Evolutionary conservation across 192 early-diverging fungal genomes (phyloP), one percentile per base, ranked within the genome.

Genomic region (Coemansia furcata): DNA sequence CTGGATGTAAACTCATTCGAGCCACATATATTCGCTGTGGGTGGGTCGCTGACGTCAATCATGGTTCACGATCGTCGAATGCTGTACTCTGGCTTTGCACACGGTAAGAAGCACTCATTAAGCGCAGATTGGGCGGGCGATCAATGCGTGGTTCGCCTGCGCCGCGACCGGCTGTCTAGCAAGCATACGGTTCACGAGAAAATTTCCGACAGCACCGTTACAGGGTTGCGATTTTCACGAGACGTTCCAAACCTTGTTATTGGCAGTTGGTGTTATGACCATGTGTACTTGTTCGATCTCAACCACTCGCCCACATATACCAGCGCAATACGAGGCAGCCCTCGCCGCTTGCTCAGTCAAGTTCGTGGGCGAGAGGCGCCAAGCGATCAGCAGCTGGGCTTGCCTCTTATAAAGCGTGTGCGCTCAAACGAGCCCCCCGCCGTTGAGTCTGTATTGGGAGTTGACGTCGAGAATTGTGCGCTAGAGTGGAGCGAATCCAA

Each of bases 281-380:
- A 68, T 30, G 72, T 87, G 4, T 88, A 88, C 58, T 43, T 88
- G 35, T 89, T 89, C 74, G 78, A 89, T 54, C 79, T 87, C 19
- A 71, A 74, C 26, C 52, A 59, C 23, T 77, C 71, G 35, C 62
- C 43, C 9, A 57, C 68, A 12, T 78, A 73, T 40, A 65, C 55
- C 15, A 47, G 46, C 35, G 70, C 75, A 15, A 19, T 65, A 7
- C 42, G 40, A 42, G 40, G 39, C 29, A 23, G 39, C 14, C 33
- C 6, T 14, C n/a, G 38, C 17, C 11, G 42, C 30, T 21, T 29
- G 3, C 12, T 43, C 3, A 11, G 50, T 30, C 59, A 60, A 12
- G 30, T 15, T 7, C 40, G 44, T 17, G 39, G 64, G 23, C 47
- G 62, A n/a, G 58, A 58, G 4, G 23, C 37, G 12, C 33, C 30